Evolutionary conservation across 2,329 filamentous ascomycete genomes (phyloP), one percentile per base, ranked within the genome.

Genomic region (Didymosphaeria variabile): DNA sequence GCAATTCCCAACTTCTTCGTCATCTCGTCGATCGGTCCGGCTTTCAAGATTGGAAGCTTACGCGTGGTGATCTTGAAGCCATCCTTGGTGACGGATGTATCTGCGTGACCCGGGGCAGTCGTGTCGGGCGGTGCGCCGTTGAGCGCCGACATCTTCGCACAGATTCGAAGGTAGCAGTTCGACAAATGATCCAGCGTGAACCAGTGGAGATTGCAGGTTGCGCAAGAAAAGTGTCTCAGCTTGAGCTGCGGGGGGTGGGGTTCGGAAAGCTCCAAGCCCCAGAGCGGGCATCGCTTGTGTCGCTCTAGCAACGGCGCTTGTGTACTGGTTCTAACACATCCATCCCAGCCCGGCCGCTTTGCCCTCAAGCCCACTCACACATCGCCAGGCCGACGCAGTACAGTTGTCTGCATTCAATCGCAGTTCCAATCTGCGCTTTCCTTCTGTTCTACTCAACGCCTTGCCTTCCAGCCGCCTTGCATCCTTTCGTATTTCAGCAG

Each of bases 11-110:
- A 85, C 64, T 87, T 88, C 59, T 85, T 84, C 44, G 90, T 89
- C 88, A 99, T 92, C 40, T 87, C 87, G 74, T 97, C 93, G 74
- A 99, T 98, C 54, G 93, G 91, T 6, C 87, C 91, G 49, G 94
- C 89, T 79, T 97, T 97, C 70, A 96, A 91, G 78, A 99, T 99
- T 64, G 95, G 95, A 54, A 95, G 89, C 83, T 97, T 97, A 76
- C 93, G 91, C 57, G 92, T 92, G 31, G 87, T 87, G 78, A 98
- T 89, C 71, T 83, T 86, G 83, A 94, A 96, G 72, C 85, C 85
- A 34, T 71, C 63, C 51, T 76, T 74, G 49, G 73, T 76, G 64
- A 79, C 71, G 47, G 75, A 75, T 7, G 72, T 76, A 65, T 74
- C 76, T 38, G 70, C 72, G 36, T 70, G 70, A 57, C 72, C 72